Conservation (phyloP, 1,284 basidiomycete species). For the Exsudoporus floridanus region DNA sequence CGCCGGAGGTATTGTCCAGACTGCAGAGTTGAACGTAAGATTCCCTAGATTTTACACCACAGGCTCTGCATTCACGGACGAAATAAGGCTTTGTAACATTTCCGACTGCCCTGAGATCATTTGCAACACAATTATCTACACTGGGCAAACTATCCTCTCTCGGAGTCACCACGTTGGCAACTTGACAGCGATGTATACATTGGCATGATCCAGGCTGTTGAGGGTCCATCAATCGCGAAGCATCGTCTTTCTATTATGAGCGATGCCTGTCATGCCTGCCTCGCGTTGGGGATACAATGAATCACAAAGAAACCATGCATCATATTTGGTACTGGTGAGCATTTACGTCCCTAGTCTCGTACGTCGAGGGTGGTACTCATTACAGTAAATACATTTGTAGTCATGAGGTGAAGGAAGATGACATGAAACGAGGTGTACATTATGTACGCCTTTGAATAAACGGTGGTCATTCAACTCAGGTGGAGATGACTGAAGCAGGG, state of each 20-base stretch:
- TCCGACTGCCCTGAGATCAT: background rate
- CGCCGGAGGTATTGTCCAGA: conserved; percentile 12
- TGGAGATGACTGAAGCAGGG: conserved; percentile 4
- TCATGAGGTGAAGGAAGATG: background rate
- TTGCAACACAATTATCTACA: fast-evolving
- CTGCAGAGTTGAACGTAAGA: conserved; percentile 6
- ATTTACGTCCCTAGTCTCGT: background rate
- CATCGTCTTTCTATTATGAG: too few relatives aligned
- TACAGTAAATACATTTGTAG: background rate
- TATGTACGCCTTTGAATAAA: background rate
- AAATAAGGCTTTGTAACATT: background rate
- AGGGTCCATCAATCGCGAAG: background rate
- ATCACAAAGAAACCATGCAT: background rate
- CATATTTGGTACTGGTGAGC: conserved; percentile 1
- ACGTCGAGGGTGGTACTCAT: background rate
- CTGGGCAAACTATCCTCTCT: background rate
- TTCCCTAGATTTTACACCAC: background rate
- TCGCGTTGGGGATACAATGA: background rate
- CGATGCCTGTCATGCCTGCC: conserved; percentile 12
- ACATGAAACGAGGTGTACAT: conserved; percentile 7
- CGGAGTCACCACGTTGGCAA: conserved; percentile 1
- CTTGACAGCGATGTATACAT: conserved; percentile 7
- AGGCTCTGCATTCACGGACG: background rate
- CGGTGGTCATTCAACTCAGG: background rate
- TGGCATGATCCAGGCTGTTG: background rate